These are phyloP conservation scores for Pythium biforme DNA, from an alignment of 352 stramenopile species.

Conservation along the genomic window DNA sequence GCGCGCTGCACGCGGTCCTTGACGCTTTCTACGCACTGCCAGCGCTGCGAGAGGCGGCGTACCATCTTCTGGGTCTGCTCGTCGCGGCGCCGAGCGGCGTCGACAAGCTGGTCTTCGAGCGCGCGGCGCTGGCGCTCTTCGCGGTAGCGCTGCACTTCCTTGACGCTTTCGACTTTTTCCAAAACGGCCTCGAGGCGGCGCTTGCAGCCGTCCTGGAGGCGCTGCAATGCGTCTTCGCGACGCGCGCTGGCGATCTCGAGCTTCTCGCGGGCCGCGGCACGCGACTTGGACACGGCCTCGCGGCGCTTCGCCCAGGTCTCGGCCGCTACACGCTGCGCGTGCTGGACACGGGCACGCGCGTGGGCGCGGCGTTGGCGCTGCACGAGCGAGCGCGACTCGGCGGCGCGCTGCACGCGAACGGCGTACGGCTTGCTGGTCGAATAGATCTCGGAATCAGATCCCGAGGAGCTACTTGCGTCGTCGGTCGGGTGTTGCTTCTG, in stretches of 20 bases:
- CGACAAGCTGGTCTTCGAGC: constrained; percentile 48
- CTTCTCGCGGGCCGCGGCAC: constrained; percentile 38
- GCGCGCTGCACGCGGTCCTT: constrained; percentile 55
- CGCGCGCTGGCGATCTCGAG: constrained; percentile 47
- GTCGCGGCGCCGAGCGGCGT: constrained; percentile 47
- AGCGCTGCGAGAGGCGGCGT: constrained; percentile 47
- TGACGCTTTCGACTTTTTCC: constrained; percentile 56
- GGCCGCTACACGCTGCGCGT: constrained; percentile 52
- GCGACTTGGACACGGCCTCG: constrained; percentile 37
- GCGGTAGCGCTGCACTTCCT: constrained; percentile 40
- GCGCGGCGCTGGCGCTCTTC: constrained; percentile 34
- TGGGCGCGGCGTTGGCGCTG: constrained; percentile 42
- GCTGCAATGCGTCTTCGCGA: constrained; percentile 40
- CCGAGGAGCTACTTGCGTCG: background rate
- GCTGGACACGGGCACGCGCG: constrained; percentile 49
- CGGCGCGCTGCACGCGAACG: constrained; percentile 44
- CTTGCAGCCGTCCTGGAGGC: constrained; percentile 48
- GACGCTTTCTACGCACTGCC: constrained; percentile 68
- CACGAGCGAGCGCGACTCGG: constrained; percentile 40
- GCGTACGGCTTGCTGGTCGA: constrained; percentile 26
- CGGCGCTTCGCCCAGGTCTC: constrained; percentile 51
- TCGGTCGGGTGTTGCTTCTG: constrained; percentile 12
- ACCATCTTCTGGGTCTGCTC: constrained; percentile 55
- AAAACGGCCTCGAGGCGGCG: constrained; percentile 40
- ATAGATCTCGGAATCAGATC: background rate